These are phyloP conservation scores for Neonectria neomacrospora DNA, from an alignment of 2,329 filamentous ascomycete species.

Conservation along the genomic window DNA sequence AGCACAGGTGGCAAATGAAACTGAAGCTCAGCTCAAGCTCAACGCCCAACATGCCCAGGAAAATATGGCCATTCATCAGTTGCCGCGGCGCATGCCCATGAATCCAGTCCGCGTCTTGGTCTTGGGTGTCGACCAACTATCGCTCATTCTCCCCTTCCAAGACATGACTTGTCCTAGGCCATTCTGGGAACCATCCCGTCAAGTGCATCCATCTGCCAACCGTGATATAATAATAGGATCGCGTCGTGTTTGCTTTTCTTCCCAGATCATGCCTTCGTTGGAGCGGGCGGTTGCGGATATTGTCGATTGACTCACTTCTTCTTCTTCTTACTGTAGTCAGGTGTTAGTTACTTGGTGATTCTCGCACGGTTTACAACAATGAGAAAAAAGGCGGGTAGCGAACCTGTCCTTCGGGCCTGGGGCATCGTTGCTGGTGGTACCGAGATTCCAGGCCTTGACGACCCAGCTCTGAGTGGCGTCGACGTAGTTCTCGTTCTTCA, in stretches of 20 bases:
- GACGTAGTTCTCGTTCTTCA: constrained; percentile 76
- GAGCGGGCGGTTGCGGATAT: constrained; percentile 9
- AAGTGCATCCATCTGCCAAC: background rate
- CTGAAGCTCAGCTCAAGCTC: background rate
- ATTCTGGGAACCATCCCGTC: background rate
- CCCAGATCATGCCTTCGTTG: background rate
- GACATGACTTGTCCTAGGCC: background rate
- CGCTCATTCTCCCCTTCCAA: background rate
- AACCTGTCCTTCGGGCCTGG: constrained; percentile 28
- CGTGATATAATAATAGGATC: constrained; percentile 3
- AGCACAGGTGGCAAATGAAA: background rate
- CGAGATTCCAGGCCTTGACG: constrained; percentile 74
- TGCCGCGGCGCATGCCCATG: background rate
- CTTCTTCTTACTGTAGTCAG: constrained; percentile 37
- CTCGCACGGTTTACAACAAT: background rate
- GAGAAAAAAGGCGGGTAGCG: background rate
- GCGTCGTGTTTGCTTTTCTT: background rate
- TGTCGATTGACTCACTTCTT: constrained; percentile 30
- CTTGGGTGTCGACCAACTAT: background rate
- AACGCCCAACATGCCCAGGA: background rate
- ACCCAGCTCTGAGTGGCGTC: constrained; percentile 77
- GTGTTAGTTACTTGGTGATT: constrained; percentile 23
- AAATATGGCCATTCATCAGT: background rate
- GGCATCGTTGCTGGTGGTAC: constrained; percentile 44
- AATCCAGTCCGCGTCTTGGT: background rate